phyloP scores from a whole-genome alignment of 148 eudicot genomes.

The Rhododendron ovatum region DNA sequence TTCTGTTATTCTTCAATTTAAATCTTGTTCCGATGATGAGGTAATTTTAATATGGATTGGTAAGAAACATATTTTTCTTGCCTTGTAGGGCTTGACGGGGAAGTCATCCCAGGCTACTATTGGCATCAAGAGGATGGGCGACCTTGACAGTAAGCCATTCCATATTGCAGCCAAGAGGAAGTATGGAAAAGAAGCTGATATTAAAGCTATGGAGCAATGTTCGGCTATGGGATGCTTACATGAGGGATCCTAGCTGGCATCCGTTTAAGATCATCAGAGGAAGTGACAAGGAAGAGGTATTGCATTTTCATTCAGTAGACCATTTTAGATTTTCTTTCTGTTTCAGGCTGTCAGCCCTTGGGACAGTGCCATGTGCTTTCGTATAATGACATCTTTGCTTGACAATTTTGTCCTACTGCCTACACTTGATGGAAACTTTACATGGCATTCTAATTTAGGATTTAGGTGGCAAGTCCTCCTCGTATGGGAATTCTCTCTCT shows the following conservation, averaged over 20 bases:
- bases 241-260: conserved; percentile 51
- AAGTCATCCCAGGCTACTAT: conserved; percentile 24
- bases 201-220: conserved; percentile 32
- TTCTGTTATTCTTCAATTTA: not conserved
- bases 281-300: conserved; percentile 25
- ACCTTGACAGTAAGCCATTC: conserved; percentile 40
- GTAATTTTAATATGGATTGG: not conserved
- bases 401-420: not conserved
- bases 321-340: not conserved
- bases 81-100: conserved; percentile 21
- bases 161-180: conserved; percentile 27
- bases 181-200: conserved; percentile 21
- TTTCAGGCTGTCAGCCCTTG: not conserved
- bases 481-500: not conserved
- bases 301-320: not conserved
- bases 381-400: not conserved
- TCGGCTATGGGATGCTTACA: conserved; percentile 43
- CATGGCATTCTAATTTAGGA: too few species aligned
- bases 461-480: too few species aligned
- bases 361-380: not conserved
- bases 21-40: not conserved
- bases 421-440: too few species aligned
- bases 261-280: conserved; percentile 39
- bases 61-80: not conserved
- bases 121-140: conserved; percentile 59